phyloP scores from a whole-genome alignment of 169 alveolate species.

The Cryptosporidium ubiquitum region DNA sequence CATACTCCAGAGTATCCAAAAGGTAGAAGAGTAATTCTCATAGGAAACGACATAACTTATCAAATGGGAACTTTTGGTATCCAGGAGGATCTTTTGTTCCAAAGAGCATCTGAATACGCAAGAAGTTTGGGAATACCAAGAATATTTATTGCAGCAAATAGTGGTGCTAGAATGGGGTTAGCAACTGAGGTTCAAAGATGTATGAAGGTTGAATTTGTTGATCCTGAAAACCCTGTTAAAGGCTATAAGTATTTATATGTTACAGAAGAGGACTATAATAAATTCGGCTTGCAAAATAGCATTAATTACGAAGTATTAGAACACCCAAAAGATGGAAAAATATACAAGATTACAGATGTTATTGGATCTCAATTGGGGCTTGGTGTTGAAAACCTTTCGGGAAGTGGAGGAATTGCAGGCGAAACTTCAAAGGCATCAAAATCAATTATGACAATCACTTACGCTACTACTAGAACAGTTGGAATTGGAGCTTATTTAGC shows the following conservation, averaged over 20 bases:
- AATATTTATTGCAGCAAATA: constrained; percentile 84
- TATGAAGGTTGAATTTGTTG: constrained; percentile 80
- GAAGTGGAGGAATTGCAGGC: constrained; percentile 89
- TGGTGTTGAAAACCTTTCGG: constrained; percentile 88
- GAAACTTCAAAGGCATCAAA: constrained; percentile 89
- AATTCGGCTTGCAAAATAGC: constrained; percentile 77
- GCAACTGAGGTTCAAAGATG: constrained; percentile 80
- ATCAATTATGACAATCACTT: constrained; percentile 85
- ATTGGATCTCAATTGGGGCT: constrained; percentile 77
- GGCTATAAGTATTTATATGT: constrained; percentile 84
- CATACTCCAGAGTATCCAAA: constrained; percentile 82
- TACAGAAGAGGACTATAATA: constrained; percentile 77
- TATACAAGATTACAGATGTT: constrained; percentile 77
- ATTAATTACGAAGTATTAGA: constrained; percentile 77
- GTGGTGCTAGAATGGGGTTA: constrained; percentile 88
- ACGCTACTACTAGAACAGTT: constrained; percentile 88
- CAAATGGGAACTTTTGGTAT: constrained; percentile 85
- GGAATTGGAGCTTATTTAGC: constrained; percentile 90
- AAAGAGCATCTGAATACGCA: constrained; percentile 83
- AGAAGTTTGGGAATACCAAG: constrained; percentile 85
- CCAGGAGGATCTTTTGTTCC: constrained; percentile 80
- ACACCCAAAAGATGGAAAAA: constrained; percentile 79
- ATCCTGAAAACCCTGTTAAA: constrained; percentile 80
- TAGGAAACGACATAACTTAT: constrained; percentile 85
- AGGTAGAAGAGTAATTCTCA: constrained; percentile 84